phyloP scores from a whole-genome alignment of 176 grass and related monocot genomes.

The Bolboschoenus planiculmis region DNA sequence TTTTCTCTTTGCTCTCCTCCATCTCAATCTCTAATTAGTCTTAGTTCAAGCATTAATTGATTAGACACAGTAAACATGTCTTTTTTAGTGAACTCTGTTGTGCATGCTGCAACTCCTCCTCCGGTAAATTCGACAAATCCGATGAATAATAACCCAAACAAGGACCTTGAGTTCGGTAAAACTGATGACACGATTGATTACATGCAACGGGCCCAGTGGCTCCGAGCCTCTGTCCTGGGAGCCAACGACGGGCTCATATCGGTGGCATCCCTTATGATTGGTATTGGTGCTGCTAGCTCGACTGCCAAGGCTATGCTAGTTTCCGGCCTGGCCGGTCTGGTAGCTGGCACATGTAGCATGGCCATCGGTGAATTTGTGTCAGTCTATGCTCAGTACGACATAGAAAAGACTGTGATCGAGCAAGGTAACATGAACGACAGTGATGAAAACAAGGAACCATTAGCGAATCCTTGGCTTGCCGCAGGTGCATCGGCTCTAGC shows the following conservation, averaged over 20 bases:
- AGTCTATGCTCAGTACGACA: constrained; percentile 88
- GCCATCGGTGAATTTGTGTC: constrained; percentile 95
- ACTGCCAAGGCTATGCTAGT: constrained; percentile 55
- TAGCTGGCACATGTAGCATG: constrained; percentile 95
- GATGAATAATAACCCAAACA: constrained; percentile 22
- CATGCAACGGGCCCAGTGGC: constrained; percentile 86
- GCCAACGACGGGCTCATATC: constrained; percentile 96
- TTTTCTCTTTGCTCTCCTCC: background rate
- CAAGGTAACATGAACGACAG: background rate
- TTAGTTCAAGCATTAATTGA: background rate
- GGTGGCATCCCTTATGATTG: constrained; percentile 88
- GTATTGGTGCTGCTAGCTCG: constrained; percentile 51
- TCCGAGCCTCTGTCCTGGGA: constrained; percentile 81
- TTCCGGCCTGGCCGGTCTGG: constrained; percentile 68
- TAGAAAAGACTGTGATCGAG: constrained; percentile 49
- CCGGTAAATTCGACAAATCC: background rate
- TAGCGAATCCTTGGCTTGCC: constrained; percentile 60
- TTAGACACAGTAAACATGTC: constrained; percentile 33
- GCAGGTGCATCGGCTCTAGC: constrained; percentile 71
- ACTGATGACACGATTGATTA: constrained; percentile 30
- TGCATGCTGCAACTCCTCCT: constrained; percentile 18
- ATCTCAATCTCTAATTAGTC: background rate
- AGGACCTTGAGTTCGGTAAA: background rate
- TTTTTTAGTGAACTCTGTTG: constrained; percentile 24
- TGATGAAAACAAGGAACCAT: constrained; percentile 17